Conservation (phyloP, 2,329 filamentous ascomycete genomes). For the Aquanectria penicillioides region DNA sequence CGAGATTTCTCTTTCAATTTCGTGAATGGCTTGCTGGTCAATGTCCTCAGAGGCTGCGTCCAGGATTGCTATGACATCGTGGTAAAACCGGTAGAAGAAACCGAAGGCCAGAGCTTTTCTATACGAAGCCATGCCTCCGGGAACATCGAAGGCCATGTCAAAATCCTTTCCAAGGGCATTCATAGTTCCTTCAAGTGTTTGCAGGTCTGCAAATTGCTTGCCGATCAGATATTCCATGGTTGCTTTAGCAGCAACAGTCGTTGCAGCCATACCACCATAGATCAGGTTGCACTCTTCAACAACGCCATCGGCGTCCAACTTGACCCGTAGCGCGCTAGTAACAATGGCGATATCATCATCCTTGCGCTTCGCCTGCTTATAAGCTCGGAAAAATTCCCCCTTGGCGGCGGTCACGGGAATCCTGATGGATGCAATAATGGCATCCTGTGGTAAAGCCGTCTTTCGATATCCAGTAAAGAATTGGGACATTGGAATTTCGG, state of each 20-base stretch:
- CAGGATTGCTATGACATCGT: constrained; percentile 79
- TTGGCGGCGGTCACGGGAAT: constrained; percentile 80
- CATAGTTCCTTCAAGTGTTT: constrained; percentile 91
- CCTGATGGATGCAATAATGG: constrained; percentile 86
- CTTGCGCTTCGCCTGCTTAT: constrained; percentile 97
- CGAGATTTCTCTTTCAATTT: constrained; percentile 88
- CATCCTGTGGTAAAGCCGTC: constrained; percentile 83
- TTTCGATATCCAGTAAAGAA: constrained; percentile 94
- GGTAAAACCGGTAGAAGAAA: constrained; percentile 98
- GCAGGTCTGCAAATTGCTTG: constrained; percentile 80
- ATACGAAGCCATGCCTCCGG: constrained; percentile 97
- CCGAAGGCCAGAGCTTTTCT: constrained; percentile 88
- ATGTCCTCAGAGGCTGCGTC: constrained; percentile 56
- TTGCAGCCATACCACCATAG: constrained; percentile 95
- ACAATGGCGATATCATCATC: constrained; percentile 99
- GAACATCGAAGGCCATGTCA: constrained; percentile 87
- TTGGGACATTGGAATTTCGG: constrained; percentile 87
- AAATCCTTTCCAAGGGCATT: constrained; percentile 90
- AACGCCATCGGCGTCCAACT: constrained; percentile 72
- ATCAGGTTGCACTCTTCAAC: constrained; percentile 83
- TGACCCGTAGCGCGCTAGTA: constrained; percentile 83
- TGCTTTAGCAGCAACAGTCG: constrained; percentile 85
- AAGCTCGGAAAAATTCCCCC: constrained; percentile 86
- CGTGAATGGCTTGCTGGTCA: constrained; percentile 80
- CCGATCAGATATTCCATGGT: constrained; percentile 79